Evolutionary conservation across 495 filamentous ascomycete genomes (phyloP).

Genomic region (Neurospora sp.): DNA sequence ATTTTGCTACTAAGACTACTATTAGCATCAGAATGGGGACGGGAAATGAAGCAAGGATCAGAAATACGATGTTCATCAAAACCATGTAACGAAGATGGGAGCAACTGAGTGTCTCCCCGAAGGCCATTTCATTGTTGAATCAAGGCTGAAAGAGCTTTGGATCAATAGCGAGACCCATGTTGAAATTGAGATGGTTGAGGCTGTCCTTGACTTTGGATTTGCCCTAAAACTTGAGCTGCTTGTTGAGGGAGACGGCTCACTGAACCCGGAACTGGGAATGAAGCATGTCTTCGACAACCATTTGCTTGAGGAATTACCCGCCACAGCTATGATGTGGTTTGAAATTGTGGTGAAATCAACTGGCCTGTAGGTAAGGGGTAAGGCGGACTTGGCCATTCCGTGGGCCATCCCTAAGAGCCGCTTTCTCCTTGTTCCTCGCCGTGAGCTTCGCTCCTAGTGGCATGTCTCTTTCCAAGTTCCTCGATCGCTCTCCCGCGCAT

Average conservation of each 20-base stretch:
- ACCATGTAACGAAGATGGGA: not conserved
- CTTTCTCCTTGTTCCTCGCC: not conserved
- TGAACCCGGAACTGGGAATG: not conserved
- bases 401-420: not conserved
- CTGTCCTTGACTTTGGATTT: not conserved
- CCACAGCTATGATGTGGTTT: not conserved
- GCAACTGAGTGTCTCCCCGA: not conserved
- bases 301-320: not conserved
- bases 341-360: not conserved
- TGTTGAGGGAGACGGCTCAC: not conserved
- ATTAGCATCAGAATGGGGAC: not conserved
- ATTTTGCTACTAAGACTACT: not conserved
- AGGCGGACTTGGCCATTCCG: not conserved
- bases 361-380: not conserved
- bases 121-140: not conserved
- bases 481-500: not conserved
- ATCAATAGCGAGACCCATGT: not conserved
- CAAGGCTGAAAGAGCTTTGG: not conserved
- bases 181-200: not conserved
- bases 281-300: not conserved
- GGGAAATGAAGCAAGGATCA: not conserved
- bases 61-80: not conserved
- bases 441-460: not conserved
- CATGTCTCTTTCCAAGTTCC: not conserved
- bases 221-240: not conserved